These are phyloP conservation scores for Plasmodium falciparum DNA, from an alignment of 169 alveolate species.

Conservation along the genomic window DNA sequence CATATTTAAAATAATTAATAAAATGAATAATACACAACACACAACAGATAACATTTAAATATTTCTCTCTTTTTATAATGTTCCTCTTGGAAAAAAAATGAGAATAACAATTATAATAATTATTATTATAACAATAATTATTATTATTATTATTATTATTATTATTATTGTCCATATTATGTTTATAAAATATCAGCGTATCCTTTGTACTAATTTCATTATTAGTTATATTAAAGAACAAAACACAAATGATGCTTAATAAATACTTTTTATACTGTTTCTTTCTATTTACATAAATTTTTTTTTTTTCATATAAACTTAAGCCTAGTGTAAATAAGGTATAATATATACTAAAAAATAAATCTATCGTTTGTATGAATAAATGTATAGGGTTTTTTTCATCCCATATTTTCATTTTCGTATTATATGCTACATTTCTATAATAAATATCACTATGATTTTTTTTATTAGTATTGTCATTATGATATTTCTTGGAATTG, in stretches of 20 bases:
- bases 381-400: constrained; percentile 9
- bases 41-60: constrained; percentile 35
- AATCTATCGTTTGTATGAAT: constrained; percentile 36
- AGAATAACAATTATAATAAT: background rate
- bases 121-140: background rate
- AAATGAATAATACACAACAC: constrained; percentile 62
- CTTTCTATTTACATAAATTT: constrained; percentile 22
- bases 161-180: background rate
- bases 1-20: constrained; percentile 44
- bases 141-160: background rate
- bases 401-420: constrained; percentile 7
- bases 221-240: constrained; percentile 3
- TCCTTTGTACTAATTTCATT: background rate
- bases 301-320: constrained; percentile 35
- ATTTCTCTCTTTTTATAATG: constrained; percentile 1
- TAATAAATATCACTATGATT: background rate
- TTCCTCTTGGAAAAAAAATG: background rate
- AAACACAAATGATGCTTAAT: constrained; percentile 27
- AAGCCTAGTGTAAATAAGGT: constrained; percentile 15
- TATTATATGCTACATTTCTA: no score
- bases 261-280: constrained; percentile 46
- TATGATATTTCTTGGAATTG: no score
- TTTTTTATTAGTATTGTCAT: background rate
- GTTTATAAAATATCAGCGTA: constrained; percentile 6
- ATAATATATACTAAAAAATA: constrained; percentile 46